Evolutionary conservation across 768 basidiomycete species (phyloP).

Genomic region (Termitomyces sp.): DNA sequence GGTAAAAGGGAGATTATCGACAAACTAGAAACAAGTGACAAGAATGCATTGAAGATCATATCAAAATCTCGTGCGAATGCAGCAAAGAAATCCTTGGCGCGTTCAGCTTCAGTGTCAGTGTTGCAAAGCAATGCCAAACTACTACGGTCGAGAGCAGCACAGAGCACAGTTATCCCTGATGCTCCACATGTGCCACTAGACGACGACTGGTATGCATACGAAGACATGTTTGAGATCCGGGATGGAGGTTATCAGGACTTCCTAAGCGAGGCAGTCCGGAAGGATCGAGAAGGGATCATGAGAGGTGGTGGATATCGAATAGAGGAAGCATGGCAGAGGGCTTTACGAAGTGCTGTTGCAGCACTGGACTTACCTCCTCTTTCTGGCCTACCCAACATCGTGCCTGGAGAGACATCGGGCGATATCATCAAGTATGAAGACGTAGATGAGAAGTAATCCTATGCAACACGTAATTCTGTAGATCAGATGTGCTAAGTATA

Average conservation of each 20-base stretch:
- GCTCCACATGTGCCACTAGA: slow-evolving; percentile 75
- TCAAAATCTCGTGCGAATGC: slow-evolving; percentile 65
- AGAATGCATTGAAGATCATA: slow-evolving; percentile 64
- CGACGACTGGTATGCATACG: slow-evolving; percentile 72
- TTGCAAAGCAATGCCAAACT: slow-evolving; percentile 44
- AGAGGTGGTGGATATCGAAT: slow-evolving; percentile 78
- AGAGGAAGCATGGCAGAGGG: slow-evolving; percentile 84
- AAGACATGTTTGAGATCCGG: slow-evolving; percentile 56
- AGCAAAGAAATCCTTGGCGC: slow-evolving; percentile 54
- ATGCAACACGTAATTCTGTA: background rate
- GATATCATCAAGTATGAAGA: slow-evolving; percentile 41
- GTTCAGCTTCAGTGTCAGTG: slow-evolving; percentile 40
- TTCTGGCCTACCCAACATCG: slow-evolving; percentile 21
- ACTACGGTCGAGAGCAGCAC: slow-evolving; percentile 59
- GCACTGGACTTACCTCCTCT: slow-evolving; percentile 62
- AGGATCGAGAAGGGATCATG: slow-evolving; percentile 75
- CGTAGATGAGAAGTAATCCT: slow-evolving; percentile 12
- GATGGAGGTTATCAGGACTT: slow-evolving; percentile 64
- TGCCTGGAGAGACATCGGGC: slow-evolving; percentile 20
- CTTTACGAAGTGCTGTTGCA: slow-evolving; percentile 66
- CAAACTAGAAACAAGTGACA: slow-evolving; percentile 72
- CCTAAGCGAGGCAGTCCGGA: slow-evolving; percentile 69
- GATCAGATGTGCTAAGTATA: background rate
- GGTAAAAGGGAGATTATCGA: slow-evolving; percentile 73
- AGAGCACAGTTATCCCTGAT: slow-evolving; percentile 66